Evolutionary conservation across 1,284 basidiomycete species (phyloP).

Genomic region (Leucoagaricus sp.): DNA sequence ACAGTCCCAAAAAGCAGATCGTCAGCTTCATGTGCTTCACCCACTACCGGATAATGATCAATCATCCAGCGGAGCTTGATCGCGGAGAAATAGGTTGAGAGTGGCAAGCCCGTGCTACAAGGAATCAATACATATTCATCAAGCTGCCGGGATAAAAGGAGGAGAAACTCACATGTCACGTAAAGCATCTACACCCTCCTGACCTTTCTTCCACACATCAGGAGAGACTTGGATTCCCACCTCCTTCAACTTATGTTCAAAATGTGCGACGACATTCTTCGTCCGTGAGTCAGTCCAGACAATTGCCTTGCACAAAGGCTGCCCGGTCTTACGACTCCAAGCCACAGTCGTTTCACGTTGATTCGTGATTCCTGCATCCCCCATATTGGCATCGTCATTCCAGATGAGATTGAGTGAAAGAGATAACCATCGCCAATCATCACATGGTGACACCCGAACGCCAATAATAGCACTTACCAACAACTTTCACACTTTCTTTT

Average conservation of each 20-base stretch:
- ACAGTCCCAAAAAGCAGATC: conserved; percentile 92
- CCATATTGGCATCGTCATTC: not conserved
- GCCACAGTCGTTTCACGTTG: conserved; percentile 96
- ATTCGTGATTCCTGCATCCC: conserved; percentile 84
- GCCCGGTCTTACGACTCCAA: conserved; percentile 91
- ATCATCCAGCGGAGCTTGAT: conserved; percentile 98
- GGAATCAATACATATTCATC: conserved; percentile 1
- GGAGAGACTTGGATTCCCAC: conserved; percentile 75
- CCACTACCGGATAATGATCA: conserved; percentile 82
- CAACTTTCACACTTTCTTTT: conserved; percentile 84
- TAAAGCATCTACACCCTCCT: conserved; percentile 67
- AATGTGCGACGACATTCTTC: conserved; percentile 79
- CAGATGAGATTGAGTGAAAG: not conserved
- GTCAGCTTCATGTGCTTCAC: conserved; percentile 80
- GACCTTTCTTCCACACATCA: conserved; percentile 70
- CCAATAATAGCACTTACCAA: conserved; percentile 64
- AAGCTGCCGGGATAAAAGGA: conserved; percentile 1
- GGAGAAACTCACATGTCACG: conserved; percentile 62
- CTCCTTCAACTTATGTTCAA: conserved; percentile 71
- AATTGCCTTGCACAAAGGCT: conserved; percentile 86
- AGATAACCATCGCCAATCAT: not conserved
- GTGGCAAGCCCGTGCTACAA: conserved; percentile 82
- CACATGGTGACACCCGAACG: conserved; percentile 19
- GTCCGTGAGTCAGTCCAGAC: conserved; percentile 97
- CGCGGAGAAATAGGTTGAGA: conserved; percentile 96